Conservation (phyloP, 257 asterid genomes). For the Nicotiana tomentosiformis region DNA sequence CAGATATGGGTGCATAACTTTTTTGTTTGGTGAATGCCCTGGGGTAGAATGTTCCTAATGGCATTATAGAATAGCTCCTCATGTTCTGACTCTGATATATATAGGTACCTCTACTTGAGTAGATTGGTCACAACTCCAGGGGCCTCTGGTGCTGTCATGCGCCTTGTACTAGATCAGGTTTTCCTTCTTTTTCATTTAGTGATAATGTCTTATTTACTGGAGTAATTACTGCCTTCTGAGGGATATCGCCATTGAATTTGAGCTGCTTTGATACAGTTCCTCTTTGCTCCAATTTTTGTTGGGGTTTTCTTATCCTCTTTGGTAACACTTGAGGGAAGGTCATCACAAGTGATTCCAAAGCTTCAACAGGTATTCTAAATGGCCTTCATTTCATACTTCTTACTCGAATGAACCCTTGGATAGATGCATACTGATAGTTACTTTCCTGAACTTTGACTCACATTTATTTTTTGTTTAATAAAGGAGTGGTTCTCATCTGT, state of each 20-base stretch:
- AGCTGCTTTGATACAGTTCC: slow-evolving; percentile 41
- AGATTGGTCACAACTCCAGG: slow-evolving; percentile 59
- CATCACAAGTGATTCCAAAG: slow-evolving; percentile 58
- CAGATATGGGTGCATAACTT: not conserved
- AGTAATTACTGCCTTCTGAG: not conserved
- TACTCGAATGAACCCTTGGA: not conserved
- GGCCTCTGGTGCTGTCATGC: slow-evolving; percentile 55
- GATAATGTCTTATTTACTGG: not conserved
- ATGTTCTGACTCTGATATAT: not conserved
- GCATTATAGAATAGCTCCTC: not conserved
- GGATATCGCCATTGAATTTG: slow-evolving; percentile 1
- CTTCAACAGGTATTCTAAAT: slow-evolving; percentile 60
- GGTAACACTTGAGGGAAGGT: slow-evolving; percentile 59
- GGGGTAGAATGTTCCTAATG: not conserved
- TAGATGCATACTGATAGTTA: not conserved
- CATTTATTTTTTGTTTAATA: not conserved
- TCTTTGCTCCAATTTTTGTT: slow-evolving; percentile 68
- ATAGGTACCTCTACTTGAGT: slow-evolving; percentile 76
- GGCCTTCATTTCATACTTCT: not conserved
- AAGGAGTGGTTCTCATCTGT: slow-evolving; percentile 95
- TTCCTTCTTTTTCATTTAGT: not conserved
- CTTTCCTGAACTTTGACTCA: slow-evolving; percentile 5
- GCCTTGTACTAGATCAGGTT: slow-evolving; percentile 89
- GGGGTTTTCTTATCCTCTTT: slow-evolving; percentile 52
- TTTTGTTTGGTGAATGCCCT: not conserved